phyloP scores from a whole-genome alignment of 306 rosid species.

The Sesbania bispinosa region DNA sequence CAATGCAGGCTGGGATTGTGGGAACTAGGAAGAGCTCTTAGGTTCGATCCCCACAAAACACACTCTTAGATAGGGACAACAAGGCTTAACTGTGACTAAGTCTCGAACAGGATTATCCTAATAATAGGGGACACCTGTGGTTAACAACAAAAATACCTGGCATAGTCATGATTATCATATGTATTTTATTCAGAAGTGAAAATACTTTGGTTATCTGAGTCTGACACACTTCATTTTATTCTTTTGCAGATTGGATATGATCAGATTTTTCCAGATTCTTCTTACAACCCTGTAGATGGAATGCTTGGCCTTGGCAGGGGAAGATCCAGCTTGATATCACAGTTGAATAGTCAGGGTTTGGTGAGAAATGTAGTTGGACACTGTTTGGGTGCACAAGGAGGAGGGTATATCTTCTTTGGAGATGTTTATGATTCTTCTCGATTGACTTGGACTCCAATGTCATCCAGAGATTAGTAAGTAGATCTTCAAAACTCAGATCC shows the following conservation, averaged over 20 bases:
- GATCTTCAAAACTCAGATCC: background rate
- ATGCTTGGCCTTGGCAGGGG: slow-evolving; percentile 92
- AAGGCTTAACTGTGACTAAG: too few relatives aligned
- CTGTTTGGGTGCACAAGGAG: slow-evolving; percentile 76
- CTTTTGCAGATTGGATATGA: slow-evolving; percentile 75
- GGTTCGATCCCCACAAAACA: too few relatives aligned
- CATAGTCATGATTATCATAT: background rate
- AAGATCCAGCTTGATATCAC: slow-evolving; percentile 71
- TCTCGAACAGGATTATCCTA: too few relatives aligned
- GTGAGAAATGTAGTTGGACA: slow-evolving; percentile 75
- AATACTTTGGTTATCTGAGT: background rate
- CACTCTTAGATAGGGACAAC: too few relatives aligned
- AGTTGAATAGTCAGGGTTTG: slow-evolving; percentile 66
- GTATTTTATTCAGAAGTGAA: background rate
- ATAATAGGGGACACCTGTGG: too few relatives aligned
- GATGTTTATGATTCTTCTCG: slow-evolving; percentile 62
- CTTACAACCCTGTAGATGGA: slow-evolving; percentile 73
- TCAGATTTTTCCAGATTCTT: slow-evolving; percentile 62
- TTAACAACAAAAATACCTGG: too few relatives aligned
- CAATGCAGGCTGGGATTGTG: too few relatives aligned
- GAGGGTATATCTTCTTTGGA: slow-evolving; percentile 87
- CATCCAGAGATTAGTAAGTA: slow-evolving; percentile 53
- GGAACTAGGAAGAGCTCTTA: too few relatives aligned
- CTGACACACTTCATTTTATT: background rate
- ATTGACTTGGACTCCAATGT: slow-evolving; percentile 69